Evolutionary conservation across 805 yeast species (phyloP).

Genomic region (Candida tibetensis): DNA sequence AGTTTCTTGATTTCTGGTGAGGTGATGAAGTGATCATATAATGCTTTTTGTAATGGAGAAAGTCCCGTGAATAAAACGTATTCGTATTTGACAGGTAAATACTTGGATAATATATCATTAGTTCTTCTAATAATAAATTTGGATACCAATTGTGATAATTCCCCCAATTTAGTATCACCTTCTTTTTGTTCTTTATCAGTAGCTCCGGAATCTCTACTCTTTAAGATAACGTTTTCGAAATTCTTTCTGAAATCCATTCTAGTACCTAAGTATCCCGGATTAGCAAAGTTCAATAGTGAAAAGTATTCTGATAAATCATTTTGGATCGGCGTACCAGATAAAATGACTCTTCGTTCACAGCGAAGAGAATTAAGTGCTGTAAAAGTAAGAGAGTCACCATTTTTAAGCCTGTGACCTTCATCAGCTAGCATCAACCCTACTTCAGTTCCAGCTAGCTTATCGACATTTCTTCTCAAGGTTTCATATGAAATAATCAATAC

Average conservation of each 20-base stretch:
- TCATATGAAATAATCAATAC: constrained; percentile 93
- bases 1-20: constrained; percentile 74
- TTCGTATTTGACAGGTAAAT: constrained; percentile 92
- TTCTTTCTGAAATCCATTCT: constrained; percentile 79
- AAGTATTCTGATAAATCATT: constrained; percentile 93
- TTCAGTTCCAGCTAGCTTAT: constrained; percentile 67
- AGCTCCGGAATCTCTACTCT: constrained; percentile 88
- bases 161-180: constrained; percentile 69
- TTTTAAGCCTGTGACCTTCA: constrained; percentile 44
- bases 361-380: constrained; percentile 80
- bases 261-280: constrained; percentile 89
- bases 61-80: constrained; percentile 92
- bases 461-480: constrained; percentile 83
- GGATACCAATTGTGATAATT: constrained; percentile 73
- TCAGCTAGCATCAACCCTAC: constrained; percentile 77
- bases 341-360: constrained; percentile 83
- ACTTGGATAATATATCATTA: constrained; percentile 89
- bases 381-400: constrained; percentile 90
- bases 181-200: constrained; percentile 68
- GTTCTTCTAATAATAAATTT: constrained; percentile 92
- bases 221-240: constrained; percentile 74
- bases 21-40: constrained; percentile 73
- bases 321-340: constrained; percentile 96
- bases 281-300: constrained; percentile 85
- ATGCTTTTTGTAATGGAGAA: constrained; percentile 67